Evolutionary conservation across 2,329 filamentous ascomycete genomes (phyloP).

Genomic region (Xylariaceae sp.): DNA sequence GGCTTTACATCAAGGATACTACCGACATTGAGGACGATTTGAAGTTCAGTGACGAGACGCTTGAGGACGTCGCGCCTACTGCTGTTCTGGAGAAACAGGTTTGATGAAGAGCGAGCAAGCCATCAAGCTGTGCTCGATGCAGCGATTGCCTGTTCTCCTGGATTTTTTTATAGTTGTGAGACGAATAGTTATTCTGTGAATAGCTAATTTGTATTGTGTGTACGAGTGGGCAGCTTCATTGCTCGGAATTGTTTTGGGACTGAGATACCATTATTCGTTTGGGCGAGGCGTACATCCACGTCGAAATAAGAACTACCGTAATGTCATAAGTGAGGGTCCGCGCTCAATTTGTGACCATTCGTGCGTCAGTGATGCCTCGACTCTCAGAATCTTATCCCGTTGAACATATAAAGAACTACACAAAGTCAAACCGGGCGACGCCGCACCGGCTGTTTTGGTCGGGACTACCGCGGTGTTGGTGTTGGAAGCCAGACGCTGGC

Average conservation of each 20-base stretch:
- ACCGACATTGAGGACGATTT: conserved; percentile 77
- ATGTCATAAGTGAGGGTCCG: no score
- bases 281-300: no score
- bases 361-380: no score
- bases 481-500: no score
- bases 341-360: no score
- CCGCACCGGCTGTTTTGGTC: no score
- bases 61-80: conserved; percentile 58
- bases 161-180: neutral
- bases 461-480: no score
- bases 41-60: conserved; percentile 77
- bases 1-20: conserved; percentile 75
- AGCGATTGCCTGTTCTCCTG: neutral
- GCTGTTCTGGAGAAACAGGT: conserved; percentile 30
- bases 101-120: no score
- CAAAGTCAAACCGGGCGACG: no score
- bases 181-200: neutral
- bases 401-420: no score
- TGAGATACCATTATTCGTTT: neutral
- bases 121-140: no score
- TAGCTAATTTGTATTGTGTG: neutral
- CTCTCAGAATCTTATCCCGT: no score
- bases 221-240: neutral
- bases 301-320: neutral
- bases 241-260: neutral